These are phyloP conservation scores for Bisporella sp. DNA, from an alignment of 2,329 filamentous ascomycete species.

Conservation along the genomic window DNA sequence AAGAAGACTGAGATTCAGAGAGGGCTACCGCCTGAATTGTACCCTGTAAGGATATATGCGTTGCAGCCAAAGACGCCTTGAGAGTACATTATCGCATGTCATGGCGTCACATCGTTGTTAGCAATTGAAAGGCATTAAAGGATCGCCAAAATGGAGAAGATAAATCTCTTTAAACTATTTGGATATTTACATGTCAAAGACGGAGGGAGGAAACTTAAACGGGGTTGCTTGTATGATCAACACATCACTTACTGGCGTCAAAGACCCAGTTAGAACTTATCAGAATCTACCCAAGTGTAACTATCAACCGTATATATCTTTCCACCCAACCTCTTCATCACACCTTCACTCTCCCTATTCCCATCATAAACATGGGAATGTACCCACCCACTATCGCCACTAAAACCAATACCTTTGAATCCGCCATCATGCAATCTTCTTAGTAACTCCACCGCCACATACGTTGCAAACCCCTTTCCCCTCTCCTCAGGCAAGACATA, in stretches of 20 bases:
- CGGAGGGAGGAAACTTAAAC: too few relatives aligned
- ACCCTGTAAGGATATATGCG: slow-evolving; percentile 74
- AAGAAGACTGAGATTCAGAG: slow-evolving; percentile 64
- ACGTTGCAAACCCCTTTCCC: slow-evolving; percentile 20
- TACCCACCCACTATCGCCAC: slow-evolving; percentile 21
- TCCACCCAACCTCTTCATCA: slow-evolving; percentile 21
- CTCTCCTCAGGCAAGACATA: slow-evolving; percentile 23
- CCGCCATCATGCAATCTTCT: slow-evolving; percentile 12
- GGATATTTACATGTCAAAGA: too few relatives aligned
- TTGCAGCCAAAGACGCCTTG: slow-evolving; percentile 30
- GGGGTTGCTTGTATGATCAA: too few relatives aligned
- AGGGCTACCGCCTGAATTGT: slow-evolving; percentile 55
- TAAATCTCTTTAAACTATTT: too few relatives aligned
- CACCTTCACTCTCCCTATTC: slow-evolving; percentile 24
- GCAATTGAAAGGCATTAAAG: too few relatives aligned
- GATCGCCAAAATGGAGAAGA: too few relatives aligned
- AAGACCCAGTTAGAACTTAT: slow-evolving; percentile 6
- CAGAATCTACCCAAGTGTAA: slow-evolving; percentile 23
- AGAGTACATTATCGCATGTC: too few relatives aligned
- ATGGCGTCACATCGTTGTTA: too few relatives aligned
- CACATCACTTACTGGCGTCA: too few relatives aligned
- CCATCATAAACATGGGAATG: slow-evolving; percentile 25
- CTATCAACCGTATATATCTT: slow-evolving; percentile 10
- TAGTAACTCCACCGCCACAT: slow-evolving; percentile 18
- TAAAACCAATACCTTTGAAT: slow-evolving; percentile 20